Evolutionary conservation across 169 alveolate genomes (phyloP), one percentile per base, ranked within the genome.

Genomic region (Cryptosporidium sp.): DNA sequence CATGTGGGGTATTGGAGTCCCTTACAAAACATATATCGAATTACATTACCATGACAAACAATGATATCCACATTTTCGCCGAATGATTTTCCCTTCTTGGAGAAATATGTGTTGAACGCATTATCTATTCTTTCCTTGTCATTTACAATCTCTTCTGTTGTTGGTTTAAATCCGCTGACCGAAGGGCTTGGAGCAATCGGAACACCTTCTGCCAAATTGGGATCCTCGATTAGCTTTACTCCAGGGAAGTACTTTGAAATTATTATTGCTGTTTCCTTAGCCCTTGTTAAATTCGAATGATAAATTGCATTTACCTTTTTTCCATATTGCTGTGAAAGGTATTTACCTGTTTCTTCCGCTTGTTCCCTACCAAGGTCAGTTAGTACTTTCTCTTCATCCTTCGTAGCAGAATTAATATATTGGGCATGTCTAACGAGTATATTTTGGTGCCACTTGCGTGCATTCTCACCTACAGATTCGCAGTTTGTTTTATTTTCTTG

Each of bases 391-490:
- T 71, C 75, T 43, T 86, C 94, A 70, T 92, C 93, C 51, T 62
- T 55, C 41, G 58, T 23, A 45, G 85, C 84, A 70, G 84, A 75
- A 31, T 74, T 35, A 59, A 75, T 84, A 35, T 92, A 92, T 37
- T 92, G 93, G 0, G 93, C 94, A 87, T 92, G 94, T 68, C 94
- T 62, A 23, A 87, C 94, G 37, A 92, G 65, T n/a, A 92, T 70
- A 45, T 85, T 92, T 50, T 92, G 80, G 75, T 92, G 92, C 52
- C 84, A 62, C 7, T 68, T 91, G 1, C 75, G 43, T 10, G 51
- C 48, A 55, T 45, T 52, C 58, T 70, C 33, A 70, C 43, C 52
- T 14, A 35, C 45, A 8, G 4, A 0, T 6, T 48, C 31, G 18
- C 43, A 43, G 12, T 35, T 48, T 41, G 9, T 14, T 84, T 3